Conservation (phyloP, 345 rosid genomes). For the Combretum micranthum region DNA sequence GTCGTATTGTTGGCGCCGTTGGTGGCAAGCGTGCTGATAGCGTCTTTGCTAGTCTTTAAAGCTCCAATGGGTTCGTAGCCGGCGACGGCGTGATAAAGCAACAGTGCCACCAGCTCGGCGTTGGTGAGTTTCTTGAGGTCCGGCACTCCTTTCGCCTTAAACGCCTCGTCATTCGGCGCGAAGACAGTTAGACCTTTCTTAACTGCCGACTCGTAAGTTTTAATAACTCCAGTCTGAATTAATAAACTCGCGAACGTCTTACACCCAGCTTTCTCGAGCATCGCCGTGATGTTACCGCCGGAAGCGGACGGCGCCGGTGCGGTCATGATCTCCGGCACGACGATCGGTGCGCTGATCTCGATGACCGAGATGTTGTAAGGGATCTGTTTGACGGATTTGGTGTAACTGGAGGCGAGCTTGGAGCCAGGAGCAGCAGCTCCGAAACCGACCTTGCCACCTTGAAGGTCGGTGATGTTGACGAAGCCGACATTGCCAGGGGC, state of each 20-base stretch:
- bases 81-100: conserved; percentile 68
- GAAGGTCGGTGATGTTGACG: conserved; percentile 80
- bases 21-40: conserved; percentile 65
- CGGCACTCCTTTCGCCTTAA: conserved; percentile 61
- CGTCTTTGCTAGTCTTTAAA: conserved; percentile 49
- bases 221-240: conserved; percentile 59
- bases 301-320: conserved; percentile 65
- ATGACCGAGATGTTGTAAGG: conserved; percentile 80
- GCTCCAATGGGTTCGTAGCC: conserved; percentile 62
- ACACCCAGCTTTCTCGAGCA: conserved; percentile 85
- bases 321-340: conserved; percentile 51
- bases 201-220: conserved; percentile 51
- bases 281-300: conserved; percentile 52
- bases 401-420: conserved; percentile 66
- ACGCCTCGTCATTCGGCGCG: conserved; percentile 88
- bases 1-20: conserved; percentile 66
- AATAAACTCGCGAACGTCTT: conserved; percentile 68
- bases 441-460: conserved; percentile 81
- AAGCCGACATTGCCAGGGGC: conserved; percentile 79
- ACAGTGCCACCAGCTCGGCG: conserved; percentile 62
- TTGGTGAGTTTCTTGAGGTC: conserved; percentile 65
- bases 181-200: conserved; percentile 76
- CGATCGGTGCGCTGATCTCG: conserved; percentile 61
- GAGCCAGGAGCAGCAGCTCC: conserved; percentile 79
- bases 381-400: conserved; percentile 66